Evolutionary conservation across 1,284 basidiomycete species (phyloP).

Genomic region (Athelia psychrophila): DNA sequence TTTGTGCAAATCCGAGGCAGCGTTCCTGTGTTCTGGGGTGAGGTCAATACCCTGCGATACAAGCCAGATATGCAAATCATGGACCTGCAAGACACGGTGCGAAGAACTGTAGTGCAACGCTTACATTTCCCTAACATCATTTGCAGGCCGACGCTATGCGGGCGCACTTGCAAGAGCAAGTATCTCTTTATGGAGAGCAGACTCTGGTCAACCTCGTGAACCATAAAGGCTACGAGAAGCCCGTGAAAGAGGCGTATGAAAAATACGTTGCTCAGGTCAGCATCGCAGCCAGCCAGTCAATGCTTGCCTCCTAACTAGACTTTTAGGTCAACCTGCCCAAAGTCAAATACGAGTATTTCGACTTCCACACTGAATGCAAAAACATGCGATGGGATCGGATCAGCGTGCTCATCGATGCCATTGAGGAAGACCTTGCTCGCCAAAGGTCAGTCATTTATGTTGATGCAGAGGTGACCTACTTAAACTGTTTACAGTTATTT

Average conservation of each 20-base stretch:
- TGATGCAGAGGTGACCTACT: background rate
- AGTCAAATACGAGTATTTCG: slow-evolving; percentile 93
- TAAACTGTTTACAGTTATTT: slow-evolving; percentile 61
- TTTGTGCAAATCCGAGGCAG: slow-evolving; percentile 95
- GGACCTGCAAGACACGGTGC: slow-evolving; percentile 83
- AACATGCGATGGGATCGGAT: slow-evolving; percentile 96
- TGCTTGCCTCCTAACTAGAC: background rate
- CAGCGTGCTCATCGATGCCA: slow-evolving; percentile 74
- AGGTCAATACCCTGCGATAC: slow-evolving; percentile 95
- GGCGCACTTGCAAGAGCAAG: slow-evolving; percentile 76
- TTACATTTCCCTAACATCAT: slow-evolving; percentile 3
- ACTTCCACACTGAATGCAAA: slow-evolving; percentile 97
- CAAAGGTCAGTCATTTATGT: slow-evolving; percentile 56
- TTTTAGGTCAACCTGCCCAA: slow-evolving; percentile 57
- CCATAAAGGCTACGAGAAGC: slow-evolving; percentile 92
- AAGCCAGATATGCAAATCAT: slow-evolving; percentile 97
- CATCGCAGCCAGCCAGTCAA: slow-evolving; percentile 6
- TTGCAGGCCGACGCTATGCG: slow-evolving; percentile 69
- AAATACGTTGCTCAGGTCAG: slow-evolving; percentile 64
- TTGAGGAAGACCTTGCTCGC: slow-evolving; percentile 71
- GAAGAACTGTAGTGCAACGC: slow-evolving; percentile 20
- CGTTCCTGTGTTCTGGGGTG: slow-evolving; percentile 95
- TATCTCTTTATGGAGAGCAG: slow-evolving; percentile 77
- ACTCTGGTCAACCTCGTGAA: slow-evolving; percentile 93
- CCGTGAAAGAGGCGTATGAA: slow-evolving; percentile 96